These are phyloP conservation scores for Pythium volutum DNA, from an alignment of 352 stramenopile species.

Conservation along the genomic window DNA sequence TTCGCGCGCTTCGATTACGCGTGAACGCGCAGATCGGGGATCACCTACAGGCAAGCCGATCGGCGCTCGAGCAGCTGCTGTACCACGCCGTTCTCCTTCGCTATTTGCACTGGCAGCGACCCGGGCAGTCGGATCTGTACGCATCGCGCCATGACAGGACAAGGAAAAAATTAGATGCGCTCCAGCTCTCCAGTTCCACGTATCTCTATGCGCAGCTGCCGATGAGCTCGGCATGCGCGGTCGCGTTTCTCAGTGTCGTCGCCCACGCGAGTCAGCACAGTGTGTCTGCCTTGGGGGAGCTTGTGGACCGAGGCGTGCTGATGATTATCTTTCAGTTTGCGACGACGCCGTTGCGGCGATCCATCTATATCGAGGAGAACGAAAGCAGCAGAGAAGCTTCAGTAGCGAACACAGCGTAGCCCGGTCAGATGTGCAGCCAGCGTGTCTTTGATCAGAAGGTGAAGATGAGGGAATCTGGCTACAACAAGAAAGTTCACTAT, in stretches of 20 bases:
- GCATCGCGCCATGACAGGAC: not conserved
- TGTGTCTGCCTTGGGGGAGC: not conserved
- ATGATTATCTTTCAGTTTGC: constrained; percentile 2
- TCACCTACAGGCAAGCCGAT: not conserved
- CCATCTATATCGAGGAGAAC: not conserved
- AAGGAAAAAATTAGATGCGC: not conserved
- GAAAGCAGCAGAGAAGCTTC: no score
- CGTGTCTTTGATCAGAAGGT: no score
- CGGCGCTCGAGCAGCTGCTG: not conserved
- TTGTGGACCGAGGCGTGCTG: not conserved
- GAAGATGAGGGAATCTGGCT: no score
- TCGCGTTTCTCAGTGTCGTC: constrained; percentile 1
- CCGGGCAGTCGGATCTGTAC: not conserved
- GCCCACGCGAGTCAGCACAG: no score
- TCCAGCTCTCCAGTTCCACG: not conserved
- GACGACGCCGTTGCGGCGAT: not conserved
- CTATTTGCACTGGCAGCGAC: not conserved
- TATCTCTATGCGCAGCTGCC: not conserved
- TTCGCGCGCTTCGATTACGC: not conserved
- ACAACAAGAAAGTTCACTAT: no score
- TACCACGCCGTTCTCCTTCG: not conserved
- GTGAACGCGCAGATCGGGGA: not conserved
- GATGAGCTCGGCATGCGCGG: not conserved
- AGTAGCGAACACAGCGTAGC: no score
- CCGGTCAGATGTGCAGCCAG: no score